Evolutionary conservation across 768 basidiomycete species (phyloP), one percentile per base, ranked within the genome.

Genomic region (Austroboletus festivus): DNA sequence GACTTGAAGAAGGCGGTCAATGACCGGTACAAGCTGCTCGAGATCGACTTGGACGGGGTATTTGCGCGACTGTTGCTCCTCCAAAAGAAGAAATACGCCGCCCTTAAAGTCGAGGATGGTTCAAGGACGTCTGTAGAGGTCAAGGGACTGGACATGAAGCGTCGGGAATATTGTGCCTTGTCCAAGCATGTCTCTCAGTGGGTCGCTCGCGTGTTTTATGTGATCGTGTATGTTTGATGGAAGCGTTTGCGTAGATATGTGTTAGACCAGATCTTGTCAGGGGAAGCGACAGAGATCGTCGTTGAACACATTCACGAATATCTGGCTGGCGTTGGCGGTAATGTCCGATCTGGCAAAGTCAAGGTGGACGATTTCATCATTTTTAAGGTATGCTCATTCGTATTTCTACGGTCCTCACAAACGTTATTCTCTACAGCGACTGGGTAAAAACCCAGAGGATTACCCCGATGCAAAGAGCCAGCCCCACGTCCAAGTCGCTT

Each of bases 1-100:
- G 82, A 86, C 33, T 89, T 99, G 78, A 98, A 98, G 73, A 93
- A 92, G 64, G 85, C 86, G 5, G 94, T 98, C 59, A 99, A 99
- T 60, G 92, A 98, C 49, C 82, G 89, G 18, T 98, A 97, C 72
- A 89, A 81, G 63, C 79, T 97, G 20, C 84, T 99, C 39, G 96
- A 99, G 65, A 99, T 99, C 51, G 96, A 99, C 63, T 77, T 97
- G 15, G 95, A 99, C 60, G 83, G 88, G 3, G 80, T 98, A 30
- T 99, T 99, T 73, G 83, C 95, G 61, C 82, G 96, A 0, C 75
- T 99, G 35, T 70, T 99, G 2, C 78, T 99, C 11, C 71, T 99
- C 46, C 95, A 98, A 62, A 99, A 99, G 79, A 99, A 99, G 76
- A 98, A 99, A 70, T 99, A 99, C 57, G 96, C 96, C 0, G 96